These are phyloP conservation scores for Agrocybe pediades DNA, from an alignment of 768 basidiomycete species.

Conservation along the genomic window DNA sequence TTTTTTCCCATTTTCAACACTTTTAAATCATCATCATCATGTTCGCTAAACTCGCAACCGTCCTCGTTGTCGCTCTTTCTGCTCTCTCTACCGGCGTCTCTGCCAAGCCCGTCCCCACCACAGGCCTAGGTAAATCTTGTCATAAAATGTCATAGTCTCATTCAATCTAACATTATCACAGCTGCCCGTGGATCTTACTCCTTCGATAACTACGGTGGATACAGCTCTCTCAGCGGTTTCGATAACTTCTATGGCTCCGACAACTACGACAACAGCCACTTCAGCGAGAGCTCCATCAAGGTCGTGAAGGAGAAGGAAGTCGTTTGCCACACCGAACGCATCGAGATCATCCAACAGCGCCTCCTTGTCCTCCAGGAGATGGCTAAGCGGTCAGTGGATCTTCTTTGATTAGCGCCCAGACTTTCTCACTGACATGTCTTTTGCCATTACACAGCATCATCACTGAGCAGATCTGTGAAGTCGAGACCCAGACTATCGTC, in stretches of 20 bases:
- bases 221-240: conserved; percentile 37
- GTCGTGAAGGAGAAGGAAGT: conserved; percentile 37
- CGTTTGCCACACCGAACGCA: conserved; percentile 38
- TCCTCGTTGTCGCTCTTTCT: conserved; percentile 27
- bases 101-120: conserved; percentile 30
- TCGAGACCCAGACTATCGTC: conserved; percentile 47
- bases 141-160: background rate
- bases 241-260: conserved; percentile 48
- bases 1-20: conserved; percentile 19
- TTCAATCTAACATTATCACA: too few species aligned
- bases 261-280: conserved; percentile 42
- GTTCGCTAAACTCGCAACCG: conserved; percentile 39
- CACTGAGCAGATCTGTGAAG: conserved; percentile 49
- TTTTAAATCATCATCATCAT: conserved; percentile 27
- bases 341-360: conserved; percentile 47
- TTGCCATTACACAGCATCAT: conserved; percentile 38
- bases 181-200: conserved; percentile 22
- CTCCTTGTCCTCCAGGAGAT: conserved; percentile 47
- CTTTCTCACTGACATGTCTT: background rate
- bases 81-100: conserved; percentile 30
- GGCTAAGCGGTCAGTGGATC: conserved; percentile 41
- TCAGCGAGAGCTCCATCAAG: conserved; percentile 28
- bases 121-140: conserved; percentile 26
- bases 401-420: background rate
- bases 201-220: conserved; percentile 41